Evolutionary conservation across 1,139 yeast species (phyloP).

Genomic region (Candida frijolesensis): DNA sequence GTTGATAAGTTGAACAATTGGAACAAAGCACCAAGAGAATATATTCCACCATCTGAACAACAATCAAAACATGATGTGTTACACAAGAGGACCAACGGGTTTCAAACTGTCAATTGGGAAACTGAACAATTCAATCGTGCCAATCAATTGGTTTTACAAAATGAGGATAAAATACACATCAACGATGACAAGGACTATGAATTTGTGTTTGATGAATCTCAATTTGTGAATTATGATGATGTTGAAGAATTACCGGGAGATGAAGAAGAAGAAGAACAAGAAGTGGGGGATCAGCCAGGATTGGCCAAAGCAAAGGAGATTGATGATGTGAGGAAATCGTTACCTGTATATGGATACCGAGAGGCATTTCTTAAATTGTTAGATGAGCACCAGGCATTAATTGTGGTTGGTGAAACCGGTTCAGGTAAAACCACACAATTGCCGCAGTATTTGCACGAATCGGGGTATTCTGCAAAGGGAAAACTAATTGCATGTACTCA

Average conservation of each 20-base stretch:
- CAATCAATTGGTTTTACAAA: slow-evolving; percentile 27
- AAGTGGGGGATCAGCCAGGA: neutral
- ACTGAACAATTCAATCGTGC: slow-evolving; percentile 60
- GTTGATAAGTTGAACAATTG: slow-evolving; percentile 6
- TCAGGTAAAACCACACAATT: slow-evolving; percentile 97
- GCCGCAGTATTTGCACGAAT: slow-evolving; percentile 92
- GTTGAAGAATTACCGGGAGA: slow-evolving; percentile 34
- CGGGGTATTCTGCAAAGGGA: slow-evolving; percentile 58
- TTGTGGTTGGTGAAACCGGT: slow-evolving; percentile 98
- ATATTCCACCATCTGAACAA: slow-evolving; percentile 40
- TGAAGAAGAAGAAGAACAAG: slow-evolving; percentile 12
- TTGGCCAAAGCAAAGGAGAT: slow-evolving; percentile 44
- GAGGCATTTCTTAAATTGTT: slow-evolving; percentile 81
- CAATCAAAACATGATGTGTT: slow-evolving; percentile 46
- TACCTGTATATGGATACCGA: slow-evolving; percentile 94
- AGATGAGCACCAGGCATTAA: slow-evolving; percentile 91
- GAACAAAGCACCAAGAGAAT: slow-evolving; percentile 26
- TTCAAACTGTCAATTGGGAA: slow-evolving; percentile 60
- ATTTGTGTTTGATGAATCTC: slow-evolving; percentile 81
- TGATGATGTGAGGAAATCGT: slow-evolving; percentile 72
- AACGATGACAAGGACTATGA: slow-evolving; percentile 59
- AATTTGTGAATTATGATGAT: slow-evolving; percentile 66
- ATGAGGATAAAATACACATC: slow-evolving; percentile 48
- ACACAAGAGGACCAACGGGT: slow-evolving; percentile 34
- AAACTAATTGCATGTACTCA: slow-evolving; percentile 93